phyloP scores from a whole-genome alignment of 2,329 filamentous ascomycete species.

The Hymenoscyphus infarciens region DNA sequence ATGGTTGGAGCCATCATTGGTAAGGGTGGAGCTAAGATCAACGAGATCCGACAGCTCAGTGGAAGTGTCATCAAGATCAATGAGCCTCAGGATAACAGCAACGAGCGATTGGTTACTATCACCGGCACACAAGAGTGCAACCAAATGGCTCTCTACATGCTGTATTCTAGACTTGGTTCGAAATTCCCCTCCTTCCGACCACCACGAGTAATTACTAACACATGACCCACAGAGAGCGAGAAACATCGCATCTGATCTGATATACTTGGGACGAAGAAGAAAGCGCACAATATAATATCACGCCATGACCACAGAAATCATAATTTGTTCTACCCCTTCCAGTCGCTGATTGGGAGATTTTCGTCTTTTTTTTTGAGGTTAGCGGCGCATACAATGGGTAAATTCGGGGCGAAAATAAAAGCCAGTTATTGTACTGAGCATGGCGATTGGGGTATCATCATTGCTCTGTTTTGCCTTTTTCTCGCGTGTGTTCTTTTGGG shows the following conservation, averaged over 20 bases:
- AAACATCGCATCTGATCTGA: slow-evolving; percentile 60
- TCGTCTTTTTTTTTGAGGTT: not conserved
- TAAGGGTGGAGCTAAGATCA: slow-evolving; percentile 98
- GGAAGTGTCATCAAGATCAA: slow-evolving; percentile 99
- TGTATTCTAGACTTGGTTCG: slow-evolving; percentile 93
- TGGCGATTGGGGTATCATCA: no score
- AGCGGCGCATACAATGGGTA: not conserved
- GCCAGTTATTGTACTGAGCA: no score
- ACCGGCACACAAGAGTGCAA: slow-evolving; percentile 98
- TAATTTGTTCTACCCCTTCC: slow-evolving; percentile 2
- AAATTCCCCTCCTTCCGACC: slow-evolving; percentile 6
- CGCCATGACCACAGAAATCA: not conserved
- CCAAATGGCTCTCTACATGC: slow-evolving; percentile 99
- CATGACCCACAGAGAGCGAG: slow-evolving; percentile 58
- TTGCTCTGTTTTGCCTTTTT: not conserved
- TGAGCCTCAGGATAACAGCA: slow-evolving; percentile 97
- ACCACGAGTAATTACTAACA: slow-evolving; percentile 9
- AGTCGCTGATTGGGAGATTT: not conserved
- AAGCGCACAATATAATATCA: not conserved
- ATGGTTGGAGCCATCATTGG: slow-evolving; percentile 99
- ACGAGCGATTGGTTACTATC: slow-evolving; percentile 94
- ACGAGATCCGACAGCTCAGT: slow-evolving; percentile 94
- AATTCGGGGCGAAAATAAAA: not conserved
- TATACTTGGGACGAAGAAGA: not conserved
- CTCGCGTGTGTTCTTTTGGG: no score